Conservation (phyloP, 148 eudicot genomes). For the Cornus controversa region DNA sequence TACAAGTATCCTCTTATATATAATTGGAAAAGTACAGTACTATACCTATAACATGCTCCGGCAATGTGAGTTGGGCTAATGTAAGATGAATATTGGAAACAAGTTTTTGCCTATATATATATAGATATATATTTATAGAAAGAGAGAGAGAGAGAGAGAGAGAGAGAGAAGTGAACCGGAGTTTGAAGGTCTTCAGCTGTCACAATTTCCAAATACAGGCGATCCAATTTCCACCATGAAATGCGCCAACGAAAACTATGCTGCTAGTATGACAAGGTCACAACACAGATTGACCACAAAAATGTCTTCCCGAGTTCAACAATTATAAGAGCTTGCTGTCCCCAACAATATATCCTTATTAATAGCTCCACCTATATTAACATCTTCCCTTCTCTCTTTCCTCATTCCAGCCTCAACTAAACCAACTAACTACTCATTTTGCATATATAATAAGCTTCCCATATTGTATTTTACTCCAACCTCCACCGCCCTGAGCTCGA, state of each 20-base stretch:
- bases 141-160: too few relatives aligned
- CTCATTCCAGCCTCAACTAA: conserved; percentile 1
- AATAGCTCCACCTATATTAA: conserved; percentile 9
- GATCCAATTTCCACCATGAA: neutral
- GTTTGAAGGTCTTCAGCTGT: neutral
- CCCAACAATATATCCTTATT: neutral
- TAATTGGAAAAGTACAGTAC: too few relatives aligned
- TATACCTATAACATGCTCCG: too few relatives aligned
- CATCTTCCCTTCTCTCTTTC: neutral
- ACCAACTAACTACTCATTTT: neutral
- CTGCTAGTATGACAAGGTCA: neutral
- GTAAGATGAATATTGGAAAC: too few relatives aligned
- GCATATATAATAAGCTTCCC: neutral
- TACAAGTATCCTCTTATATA: too few relatives aligned
- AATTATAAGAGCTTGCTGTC: neutral
- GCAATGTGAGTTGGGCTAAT: too few relatives aligned
- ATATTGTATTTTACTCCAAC: neutral
- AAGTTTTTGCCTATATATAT: too few relatives aligned
- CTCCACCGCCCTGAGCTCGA: conserved; percentile 14
- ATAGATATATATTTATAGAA: too few relatives aligned
- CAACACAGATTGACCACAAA: neutral
- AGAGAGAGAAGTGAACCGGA: too few relatives aligned
- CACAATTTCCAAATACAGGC: neutral
- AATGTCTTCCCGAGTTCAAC: neutral
- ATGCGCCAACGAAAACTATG: neutral